Percentiles rank a stretch among this genome's conserved stretches.
These are phyloP conservation scores for Dictyophora rubrovolvata DNA, from an alignment of 768 basidiomycete species.

Conservation along the genomic window DNA sequence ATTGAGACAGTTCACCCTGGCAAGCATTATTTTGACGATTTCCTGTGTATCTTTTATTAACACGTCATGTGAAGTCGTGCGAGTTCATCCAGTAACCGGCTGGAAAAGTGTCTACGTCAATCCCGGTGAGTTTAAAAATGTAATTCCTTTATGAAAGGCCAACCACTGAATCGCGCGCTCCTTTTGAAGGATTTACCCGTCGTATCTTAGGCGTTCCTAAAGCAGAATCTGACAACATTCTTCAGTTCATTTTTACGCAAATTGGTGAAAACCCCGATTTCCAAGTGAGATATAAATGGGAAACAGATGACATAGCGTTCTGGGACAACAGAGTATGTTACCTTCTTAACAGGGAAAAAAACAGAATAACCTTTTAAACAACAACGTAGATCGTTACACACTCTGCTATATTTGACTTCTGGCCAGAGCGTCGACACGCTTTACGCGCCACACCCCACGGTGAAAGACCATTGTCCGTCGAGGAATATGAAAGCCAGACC, in stretches of 20 bases:
- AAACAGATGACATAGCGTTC: conserved; percentile 65
- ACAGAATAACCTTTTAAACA: background rate
- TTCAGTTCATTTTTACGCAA: conserved; percentile 61
- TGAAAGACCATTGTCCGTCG: conserved; percentile 67
- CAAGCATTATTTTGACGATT: background rate
- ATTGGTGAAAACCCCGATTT: conserved; percentile 62
- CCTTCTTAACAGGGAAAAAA: background rate
- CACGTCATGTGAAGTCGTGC: conserved; percentile 35
- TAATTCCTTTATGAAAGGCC: background rate
- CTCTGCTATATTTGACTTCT: conserved; percentile 76
- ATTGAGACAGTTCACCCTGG: conserved; percentile 63
- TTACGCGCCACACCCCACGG: conserved; percentile 75
- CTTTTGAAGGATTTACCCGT: conserved; percentile 57
- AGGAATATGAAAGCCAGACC: conserved; percentile 50
- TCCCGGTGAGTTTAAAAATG: conserved; percentile 37
- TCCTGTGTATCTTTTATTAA: background rate
- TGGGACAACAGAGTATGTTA: conserved; percentile 72
- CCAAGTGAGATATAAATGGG: conserved; percentile 73
- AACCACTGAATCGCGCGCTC: background rate
- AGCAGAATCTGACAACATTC: conserved; percentile 66
- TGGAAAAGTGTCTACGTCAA: conserved; percentile 82
- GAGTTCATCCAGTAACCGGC: conserved; percentile 76
- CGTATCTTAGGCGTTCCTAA: conserved; percentile 73
- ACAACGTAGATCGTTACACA: conserved; percentile 53
- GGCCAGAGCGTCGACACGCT: conserved; percentile 67